phyloP scores from a whole-genome alignment of 2,329 filamentous ascomycete species.

The Colletotrichum aenigma region DNA sequence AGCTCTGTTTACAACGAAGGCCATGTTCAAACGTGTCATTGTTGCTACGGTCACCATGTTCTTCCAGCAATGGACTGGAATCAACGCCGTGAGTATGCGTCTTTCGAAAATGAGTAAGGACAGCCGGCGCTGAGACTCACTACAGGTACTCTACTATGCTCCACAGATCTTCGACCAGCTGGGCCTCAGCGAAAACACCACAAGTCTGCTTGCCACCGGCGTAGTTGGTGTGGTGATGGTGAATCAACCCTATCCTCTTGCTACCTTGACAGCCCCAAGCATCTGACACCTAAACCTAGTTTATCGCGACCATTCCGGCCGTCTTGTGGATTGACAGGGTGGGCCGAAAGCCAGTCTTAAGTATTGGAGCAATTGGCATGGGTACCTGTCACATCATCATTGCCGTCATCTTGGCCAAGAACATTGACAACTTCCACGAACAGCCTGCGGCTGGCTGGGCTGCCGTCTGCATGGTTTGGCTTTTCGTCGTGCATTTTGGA shows the following conservation, averaged over 20 bases:
- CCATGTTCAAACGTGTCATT: conserved; percentile 70
- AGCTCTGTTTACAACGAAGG: conserved; percentile 66
- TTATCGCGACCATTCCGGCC: conserved; percentile 63
- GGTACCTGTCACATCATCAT: conserved; percentile 72
- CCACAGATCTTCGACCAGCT: conserved; percentile 73
- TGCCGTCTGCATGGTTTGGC: conserved; percentile 70
- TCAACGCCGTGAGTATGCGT: conserved; percentile 51
- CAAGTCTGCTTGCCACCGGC: conserved; percentile 69
- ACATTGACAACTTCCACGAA: conserved; percentile 60
- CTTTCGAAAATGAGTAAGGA: not conserved
- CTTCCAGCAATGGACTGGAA: conserved; percentile 39
- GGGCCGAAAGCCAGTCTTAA: conserved; percentile 66
- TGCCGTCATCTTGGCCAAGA: conserved; percentile 69
- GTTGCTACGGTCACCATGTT: conserved; percentile 64
- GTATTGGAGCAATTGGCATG: conserved; percentile 73
- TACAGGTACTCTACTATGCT: conserved; percentile 63
- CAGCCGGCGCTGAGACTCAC: accelerated
- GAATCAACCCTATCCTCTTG: conserved; percentile 30
- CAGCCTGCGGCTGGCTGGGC: conserved; percentile 69
- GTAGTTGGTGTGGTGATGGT: conserved; percentile 76
- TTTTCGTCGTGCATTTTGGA: conserved; percentile 77
- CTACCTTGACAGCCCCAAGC: not conserved
- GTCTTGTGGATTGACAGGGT: conserved; percentile 70
- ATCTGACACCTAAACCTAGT: not conserved
- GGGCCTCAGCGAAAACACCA: conserved; percentile 57